Base-by-base conservation (phyloP, 2,329 filamentous ascomycete species). In the Aspergillus alliaceus region DNA sequence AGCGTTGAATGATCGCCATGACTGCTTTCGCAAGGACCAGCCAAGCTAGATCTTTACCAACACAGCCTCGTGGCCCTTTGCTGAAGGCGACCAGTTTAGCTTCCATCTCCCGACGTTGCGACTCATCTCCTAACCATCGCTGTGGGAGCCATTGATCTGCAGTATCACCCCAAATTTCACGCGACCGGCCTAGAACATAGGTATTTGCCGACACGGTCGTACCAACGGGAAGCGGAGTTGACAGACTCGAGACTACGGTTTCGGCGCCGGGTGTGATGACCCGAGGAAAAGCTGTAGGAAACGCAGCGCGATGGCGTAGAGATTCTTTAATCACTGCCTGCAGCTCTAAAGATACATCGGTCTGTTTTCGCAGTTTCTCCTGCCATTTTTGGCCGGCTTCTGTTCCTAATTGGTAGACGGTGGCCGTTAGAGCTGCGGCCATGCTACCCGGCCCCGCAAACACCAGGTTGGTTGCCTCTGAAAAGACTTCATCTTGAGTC, bases 261-360 rank as follows among this genome's bases (percentile, higher is more conserved):
- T 65, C 61, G 4, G 61, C 63, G 12, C 63, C 61, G 4, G 56
- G 42, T 12, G n/a, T 50, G 18, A 64, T 62, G 14, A 59, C 59
- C 1, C 63, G 61, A 20, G 63, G 63, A 39, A 65, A 64, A 2
- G 59, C 61, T 1, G 59, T 64, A 2, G 63, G 58, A 18, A 65
- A 64, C 6, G 58, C 53, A 11, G 58, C 37, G 14, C 40, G 29
- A 6, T 62, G 25, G 14, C 63, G 59, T 15, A 64, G 24, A 2
- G 63, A 62, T 37, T 65, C 63, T 29, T 62, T 65, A 44, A 65
- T 58, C 22, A 64, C 61, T 3, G 63, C 63, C 25, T 64, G 55
- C 2, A 65, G 50, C 15, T 57, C 52, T 4, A 50, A 31, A 4
- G 61, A 37, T 2, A 35, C 25, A 2, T 27, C 32, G 5, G 37